Evolutionary conservation across 1,284 basidiomycete genomes (phyloP).

Genomic region (Apiotrichum laibachii): DNA sequence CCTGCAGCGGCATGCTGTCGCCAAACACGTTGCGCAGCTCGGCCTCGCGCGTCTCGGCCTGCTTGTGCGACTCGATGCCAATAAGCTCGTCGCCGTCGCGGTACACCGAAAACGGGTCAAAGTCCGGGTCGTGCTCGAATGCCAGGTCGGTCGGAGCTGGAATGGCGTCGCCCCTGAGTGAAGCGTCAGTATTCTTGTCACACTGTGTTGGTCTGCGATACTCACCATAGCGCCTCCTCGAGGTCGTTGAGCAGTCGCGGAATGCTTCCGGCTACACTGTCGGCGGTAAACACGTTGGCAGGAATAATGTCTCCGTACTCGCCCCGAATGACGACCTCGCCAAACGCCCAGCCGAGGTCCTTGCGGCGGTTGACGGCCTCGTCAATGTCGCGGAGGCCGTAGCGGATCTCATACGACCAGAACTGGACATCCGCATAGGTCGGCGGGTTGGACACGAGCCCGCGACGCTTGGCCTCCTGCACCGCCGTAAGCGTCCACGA

Average conservation of each 20-base stretch:
- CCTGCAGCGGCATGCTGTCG: background rate
- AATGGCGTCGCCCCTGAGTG: constrained; percentile 44
- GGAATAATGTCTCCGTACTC: constrained; percentile 33
- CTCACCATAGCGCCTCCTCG: constrained; percentile 46
- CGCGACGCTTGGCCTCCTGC: constrained; percentile 32
- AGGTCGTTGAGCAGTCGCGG: constrained; percentile 44
- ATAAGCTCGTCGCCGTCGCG: constrained; percentile 26
- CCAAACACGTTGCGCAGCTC: constrained; percentile 20
- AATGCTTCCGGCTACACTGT: constrained; percentile 33
- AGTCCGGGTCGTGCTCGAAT: constrained; percentile 39
- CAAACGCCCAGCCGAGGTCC: constrained; percentile 41
- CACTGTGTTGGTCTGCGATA: background rate
- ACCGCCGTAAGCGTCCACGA: constrained; percentile 42
- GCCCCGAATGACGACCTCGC: constrained; percentile 29
- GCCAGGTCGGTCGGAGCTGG: constrained; percentile 43
- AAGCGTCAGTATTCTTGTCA: constrained; percentile 9
- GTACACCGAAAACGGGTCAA: constrained; percentile 41
- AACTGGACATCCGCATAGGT: constrained; percentile 31
- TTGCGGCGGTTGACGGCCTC: constrained; percentile 45
- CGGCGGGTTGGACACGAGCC: constrained; percentile 27
- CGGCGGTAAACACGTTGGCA: constrained; percentile 29
- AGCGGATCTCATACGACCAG: constrained; percentile 39
- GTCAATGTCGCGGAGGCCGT: constrained; percentile 40
- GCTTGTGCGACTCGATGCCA: constrained; percentile 11
- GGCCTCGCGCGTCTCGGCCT: constrained; percentile 11